Base-by-base conservation (phyloP, 2,329 filamentous ascomycete genomes). In the Colletotrichum noveboracense region DNA sequence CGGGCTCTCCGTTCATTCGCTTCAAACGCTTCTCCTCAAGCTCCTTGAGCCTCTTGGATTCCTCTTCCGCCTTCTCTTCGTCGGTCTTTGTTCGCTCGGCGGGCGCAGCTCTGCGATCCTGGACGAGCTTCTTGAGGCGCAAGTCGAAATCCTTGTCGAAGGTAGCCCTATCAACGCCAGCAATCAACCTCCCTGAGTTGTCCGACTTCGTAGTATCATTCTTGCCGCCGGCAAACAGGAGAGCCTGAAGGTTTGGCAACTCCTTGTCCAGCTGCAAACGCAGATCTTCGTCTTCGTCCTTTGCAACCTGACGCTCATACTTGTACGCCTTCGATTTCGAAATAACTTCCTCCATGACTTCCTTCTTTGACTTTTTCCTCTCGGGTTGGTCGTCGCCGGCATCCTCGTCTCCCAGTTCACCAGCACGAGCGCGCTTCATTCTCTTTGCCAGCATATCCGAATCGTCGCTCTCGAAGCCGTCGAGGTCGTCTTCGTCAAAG, bases 271-370 rank as follows among this genome's bases (percentile, higher is more conserved):
- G 88, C 83, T 96, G 92, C 74, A 93, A 93, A 75, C 96, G 91
- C 70, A 98, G 85, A 78, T 98, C 96, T 66, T 97, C 95, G 79
- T 99, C 97, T 66, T 97, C 95, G 76, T 98, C 97, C 82, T 98
- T 98, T 32, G 92, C 92, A 76, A 95, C 93, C 85, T 99, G 97
- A 55, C 97, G 93, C 86, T 98, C 96, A 82, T 96, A 96, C 48
- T 98, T 98, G 89, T 98, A 91, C 77, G 95, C 89, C 83, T 99
- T 99, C 1, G 96, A 98, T 85, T 99, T 99, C 76, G 96, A 95
- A 79, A 99, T 98, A 76, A 99, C 90, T 84, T 99, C 97, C 81
- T 98, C 94, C 95, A 98, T 98, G 66, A 99, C 95, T 84, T 99
- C 97, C 70, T 97, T 94, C 86, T 98, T 98, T 5, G 93, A 93